Conservation (phyloP, 2,329 filamentous ascomycete species). For the Stachybotrys elegans region DNA sequence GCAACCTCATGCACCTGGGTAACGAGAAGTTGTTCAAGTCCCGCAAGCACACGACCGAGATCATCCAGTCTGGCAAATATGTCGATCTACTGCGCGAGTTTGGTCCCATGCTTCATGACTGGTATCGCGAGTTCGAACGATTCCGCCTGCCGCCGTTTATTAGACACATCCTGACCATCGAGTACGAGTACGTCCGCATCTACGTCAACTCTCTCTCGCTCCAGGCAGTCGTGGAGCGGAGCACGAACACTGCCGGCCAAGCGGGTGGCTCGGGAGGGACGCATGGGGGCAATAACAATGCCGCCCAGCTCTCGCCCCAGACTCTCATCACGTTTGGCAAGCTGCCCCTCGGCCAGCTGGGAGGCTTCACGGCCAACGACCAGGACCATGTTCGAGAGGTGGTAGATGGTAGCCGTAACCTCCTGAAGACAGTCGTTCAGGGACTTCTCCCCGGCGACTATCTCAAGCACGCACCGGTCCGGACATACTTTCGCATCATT, state of each 20-base stretch:
- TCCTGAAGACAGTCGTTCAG: slow-evolving; percentile 73
- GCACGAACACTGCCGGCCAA: slow-evolving; percentile 66
- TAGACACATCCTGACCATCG: slow-evolving; percentile 78
- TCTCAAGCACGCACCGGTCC: slow-evolving; percentile 75
- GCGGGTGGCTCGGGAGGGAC: slow-evolving; percentile 31
- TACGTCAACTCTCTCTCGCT: slow-evolving; percentile 93
- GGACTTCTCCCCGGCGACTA: slow-evolving; percentile 69
- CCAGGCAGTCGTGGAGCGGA: slow-evolving; percentile 91
- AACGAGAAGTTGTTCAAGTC: slow-evolving; percentile 87
- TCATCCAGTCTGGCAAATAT: slow-evolving; percentile 84
- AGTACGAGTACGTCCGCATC: slow-evolving; percentile 91
- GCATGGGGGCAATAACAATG: slow-evolving; percentile 27
- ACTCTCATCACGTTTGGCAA: slow-evolving; percentile 62
- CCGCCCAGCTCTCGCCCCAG: slow-evolving; percentile 49
- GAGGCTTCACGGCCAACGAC: slow-evolving; percentile 60
- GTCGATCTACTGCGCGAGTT: slow-evolving; percentile 76
- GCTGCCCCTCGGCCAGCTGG: slow-evolving; percentile 58
- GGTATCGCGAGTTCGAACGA: slow-evolving; percentile 78
- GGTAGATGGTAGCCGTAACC: slow-evolving; percentile 69
- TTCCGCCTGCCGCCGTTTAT: slow-evolving; percentile 63
- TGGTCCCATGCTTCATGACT: slow-evolving; percentile 70
- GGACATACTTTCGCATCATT: slow-evolving; percentile 83
- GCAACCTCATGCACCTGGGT: slow-evolving; percentile 83
- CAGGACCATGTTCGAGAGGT: slow-evolving; percentile 73
- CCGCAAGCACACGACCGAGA: slow-evolving; percentile 78